These are phyloP conservation scores for Leishmania lainsoni DNA, from an alignment of 208 protist genomes.

Conservation along the genomic window DNA sequence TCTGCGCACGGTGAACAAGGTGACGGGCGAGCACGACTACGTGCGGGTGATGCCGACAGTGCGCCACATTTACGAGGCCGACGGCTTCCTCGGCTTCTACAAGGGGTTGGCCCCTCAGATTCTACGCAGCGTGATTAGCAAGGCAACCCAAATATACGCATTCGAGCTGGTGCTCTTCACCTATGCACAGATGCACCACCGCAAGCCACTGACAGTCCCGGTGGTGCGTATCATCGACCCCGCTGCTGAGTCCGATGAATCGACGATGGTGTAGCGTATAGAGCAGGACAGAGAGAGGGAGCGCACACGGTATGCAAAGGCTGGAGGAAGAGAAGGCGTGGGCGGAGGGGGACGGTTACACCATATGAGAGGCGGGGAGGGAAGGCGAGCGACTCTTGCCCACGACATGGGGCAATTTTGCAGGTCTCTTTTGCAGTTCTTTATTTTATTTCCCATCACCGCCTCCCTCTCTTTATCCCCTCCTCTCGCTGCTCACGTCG, in stretches of 20 bases:
- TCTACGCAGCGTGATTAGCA: conserved; percentile 83
- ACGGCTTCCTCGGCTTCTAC: conserved; percentile 89
- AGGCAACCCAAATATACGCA: conserved; percentile 87
- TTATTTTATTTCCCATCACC: background rate
- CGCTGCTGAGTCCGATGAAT: conserved; percentile 1
- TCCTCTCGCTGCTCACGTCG: background rate
- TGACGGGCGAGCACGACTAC: conserved; percentile 78
- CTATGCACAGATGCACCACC: conserved; percentile 50
- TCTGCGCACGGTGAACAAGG: conserved; percentile 84
- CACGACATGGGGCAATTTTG: background rate
- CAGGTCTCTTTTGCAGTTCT: background rate
- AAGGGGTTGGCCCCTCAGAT: conserved; percentile 87
- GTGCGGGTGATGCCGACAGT: conserved; percentile 64
- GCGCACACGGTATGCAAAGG: background rate
- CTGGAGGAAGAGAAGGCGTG: background rate
- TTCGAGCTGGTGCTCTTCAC: conserved; percentile 87
- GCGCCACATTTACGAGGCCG: conserved; percentile 67
- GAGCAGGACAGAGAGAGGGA: background rate
- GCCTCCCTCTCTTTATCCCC: background rate
- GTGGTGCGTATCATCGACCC: conserved; percentile 18
- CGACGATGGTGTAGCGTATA: background rate
- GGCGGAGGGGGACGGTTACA: background rate
- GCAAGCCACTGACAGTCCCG: conserved; percentile 9
- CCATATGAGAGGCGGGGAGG: background rate
- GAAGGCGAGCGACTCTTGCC: background rate